A percentile compares a stretch with the other conserved stretches of the same genome.
These are phyloP conservation scores for Colletotrichum horii DNA, from an alignment of 2,329 filamentous ascomycete genomes.

Conservation along the genomic window DNA sequence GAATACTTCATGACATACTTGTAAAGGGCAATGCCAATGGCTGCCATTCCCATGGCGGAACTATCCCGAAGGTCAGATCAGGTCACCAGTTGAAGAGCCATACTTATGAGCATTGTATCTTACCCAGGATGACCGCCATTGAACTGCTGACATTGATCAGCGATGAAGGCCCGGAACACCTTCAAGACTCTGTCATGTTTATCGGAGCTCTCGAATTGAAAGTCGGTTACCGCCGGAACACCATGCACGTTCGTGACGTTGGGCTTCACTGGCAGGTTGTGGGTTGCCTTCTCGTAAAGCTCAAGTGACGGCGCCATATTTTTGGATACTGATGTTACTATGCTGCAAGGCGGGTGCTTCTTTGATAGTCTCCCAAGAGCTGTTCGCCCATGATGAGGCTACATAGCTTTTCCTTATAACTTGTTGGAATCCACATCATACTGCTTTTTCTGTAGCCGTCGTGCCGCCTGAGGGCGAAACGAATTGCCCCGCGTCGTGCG, in stretches of 20 bases:
- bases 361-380: not conserved
- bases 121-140: conserved; percentile 72
- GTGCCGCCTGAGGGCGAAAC: not conserved
- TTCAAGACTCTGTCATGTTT: conserved; percentile 49
- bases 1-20: conserved; percentile 68
- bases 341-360: not conserved
- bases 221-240: not conserved
- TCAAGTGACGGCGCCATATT: conserved; percentile 17
- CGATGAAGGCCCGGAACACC: conserved; percentile 67
- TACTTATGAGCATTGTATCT: conserved; percentile 42
- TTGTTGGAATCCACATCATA: not conserved
- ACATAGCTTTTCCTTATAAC: not conserved
- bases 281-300: conserved; percentile 9
- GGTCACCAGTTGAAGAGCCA: too few relatives aligned
- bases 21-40: conserved; percentile 64
- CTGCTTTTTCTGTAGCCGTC: too few relatives aligned
- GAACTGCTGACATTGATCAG: conserved; percentile 74
- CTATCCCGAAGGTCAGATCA: conserved; percentile 27
- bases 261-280: conserved; percentile 7
- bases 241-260: not conserved
- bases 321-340: not conserved
- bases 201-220: conserved; percentile 6
- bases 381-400: not conserved
- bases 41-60: conserved; percentile 63
- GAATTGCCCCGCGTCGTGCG: not conserved